Evolutionary conservation across 176 grass and related monocot species (phyloP).

Genomic region (Pharus latifolius): DNA sequence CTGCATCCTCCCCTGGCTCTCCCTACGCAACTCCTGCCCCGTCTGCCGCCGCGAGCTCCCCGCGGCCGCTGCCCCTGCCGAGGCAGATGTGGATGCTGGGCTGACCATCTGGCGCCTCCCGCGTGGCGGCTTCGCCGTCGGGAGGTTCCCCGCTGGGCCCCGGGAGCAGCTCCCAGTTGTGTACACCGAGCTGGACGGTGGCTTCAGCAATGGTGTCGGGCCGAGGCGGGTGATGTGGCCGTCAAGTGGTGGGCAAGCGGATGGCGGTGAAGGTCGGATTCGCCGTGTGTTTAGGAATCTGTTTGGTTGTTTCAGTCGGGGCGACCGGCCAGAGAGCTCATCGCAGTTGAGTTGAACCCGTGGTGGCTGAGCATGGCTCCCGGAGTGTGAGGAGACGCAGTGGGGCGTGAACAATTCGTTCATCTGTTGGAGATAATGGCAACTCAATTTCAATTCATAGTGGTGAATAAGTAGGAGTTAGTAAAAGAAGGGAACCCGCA

Average conservation of each 20-base stretch:
- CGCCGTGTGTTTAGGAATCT: constrained; percentile 45
- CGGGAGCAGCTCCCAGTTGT: constrained; percentile 59
- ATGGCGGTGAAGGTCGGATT: constrained; percentile 35
- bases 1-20: constrained; percentile 96
- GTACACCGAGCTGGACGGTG: constrained; percentile 73
- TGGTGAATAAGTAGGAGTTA: constrained; percentile 41
- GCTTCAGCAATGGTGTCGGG: constrained; percentile 43
- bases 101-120: constrained; percentile 79
- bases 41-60: constrained; percentile 77
- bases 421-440: background rate
- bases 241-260: constrained; percentile 16
- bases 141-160: constrained; percentile 52
- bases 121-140: constrained; percentile 52
- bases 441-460: constrained; percentile 24
- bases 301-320: constrained; percentile 35
- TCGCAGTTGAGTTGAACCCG: background rate
- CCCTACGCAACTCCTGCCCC: constrained; percentile 90
- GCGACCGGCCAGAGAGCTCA: constrained; percentile 23
- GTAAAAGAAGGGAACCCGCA: constrained; percentile 31
- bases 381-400: too few species aligned
- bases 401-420: too few species aligned
- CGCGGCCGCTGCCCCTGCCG: background rate
- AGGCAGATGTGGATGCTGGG: constrained; percentile 29
- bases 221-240: constrained; percentile 58
- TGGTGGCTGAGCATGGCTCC: constrained; percentile 38